Evolutionary conservation across 139 green algal genomes (phyloP), one percentile per base, ranked within the genome.

Genomic region (Tetradesmus obliquus): DNA sequence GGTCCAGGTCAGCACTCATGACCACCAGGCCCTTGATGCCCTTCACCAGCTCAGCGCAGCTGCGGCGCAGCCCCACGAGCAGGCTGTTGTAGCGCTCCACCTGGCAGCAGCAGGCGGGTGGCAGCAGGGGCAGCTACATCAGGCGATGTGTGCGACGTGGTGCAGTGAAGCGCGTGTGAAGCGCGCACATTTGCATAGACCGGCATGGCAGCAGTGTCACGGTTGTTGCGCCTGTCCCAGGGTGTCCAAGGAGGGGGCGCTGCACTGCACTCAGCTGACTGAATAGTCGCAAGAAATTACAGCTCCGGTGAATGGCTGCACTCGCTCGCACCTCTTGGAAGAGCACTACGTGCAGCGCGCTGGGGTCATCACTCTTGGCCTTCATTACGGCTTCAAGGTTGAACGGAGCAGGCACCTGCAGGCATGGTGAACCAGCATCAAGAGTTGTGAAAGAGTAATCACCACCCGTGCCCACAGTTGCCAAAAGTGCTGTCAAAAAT

Each of bases 31-130:
- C 97, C 93, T 97, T 96, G 94, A 99, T 97, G 79, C 95, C 97
- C 88, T 93, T 93, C 86, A 95, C 92, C 89, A 98, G 92, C 92
- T 97, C 93, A 83, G 88, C 76, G 88, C 96, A 98, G 81, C 24
- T 92, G 58, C 88, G 74, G 62, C 96, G 74, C 84, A 98, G 93
- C 5, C 55, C 62, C 17, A 94, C 92, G 54, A 98, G 94, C 90
- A 99, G 96, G 55, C 90, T 82, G 94, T 99, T 99, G 95, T 98
- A 98, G 51, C 97, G 94, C 93, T 98, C 97, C 51, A 98, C 90
- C 95, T 98, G 96, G 5, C 19, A 8, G 24, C 55, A 66, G 81
- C 53, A 51, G 32, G 32, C 32, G 71, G 19, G 20, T 80, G 71
- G 81, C 81, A 86, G 12, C 2, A 84, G 2, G 15, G 32, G 10